Conservation (phyloP, 768 basidiomycete species). For the Lactarius psammicola region DNA sequence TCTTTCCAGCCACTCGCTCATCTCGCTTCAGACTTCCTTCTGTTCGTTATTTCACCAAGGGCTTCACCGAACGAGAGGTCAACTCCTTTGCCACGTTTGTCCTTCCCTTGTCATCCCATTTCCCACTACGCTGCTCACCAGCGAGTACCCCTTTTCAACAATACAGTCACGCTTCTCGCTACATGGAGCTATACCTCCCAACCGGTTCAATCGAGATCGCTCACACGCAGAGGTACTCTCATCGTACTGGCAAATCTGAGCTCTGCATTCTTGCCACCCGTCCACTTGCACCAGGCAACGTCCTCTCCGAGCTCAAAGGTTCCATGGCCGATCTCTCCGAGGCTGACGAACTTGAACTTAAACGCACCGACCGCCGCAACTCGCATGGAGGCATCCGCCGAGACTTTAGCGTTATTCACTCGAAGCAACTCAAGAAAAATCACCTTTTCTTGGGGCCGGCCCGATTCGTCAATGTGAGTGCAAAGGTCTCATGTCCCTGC, state of each 20-base stretch:
- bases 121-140: conserved; percentile 27
- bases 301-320: conserved; percentile 84
- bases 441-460: conserved; percentile 89
- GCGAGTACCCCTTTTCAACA: conserved; percentile 31
- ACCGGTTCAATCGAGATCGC: conserved; percentile 84
- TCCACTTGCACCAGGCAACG: conserved; percentile 59
- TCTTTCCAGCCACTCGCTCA: conserved; percentile 17
- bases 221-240: conserved; percentile 84
- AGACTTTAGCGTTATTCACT: conserved; percentile 91
- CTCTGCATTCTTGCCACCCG: conserved; percentile 85
- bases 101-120: conserved; percentile 31
- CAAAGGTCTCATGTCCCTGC: conserved; percentile 12
- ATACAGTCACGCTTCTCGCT: conserved; percentile 78
- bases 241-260: conserved; percentile 86
- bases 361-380: conserved; percentile 69
- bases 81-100: conserved; percentile 92
- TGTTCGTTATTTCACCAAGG: conserved; percentile 74
- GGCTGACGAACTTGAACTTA: conserved; percentile 83
- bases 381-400: conserved; percentile 64
- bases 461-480: conserved; percentile 86
- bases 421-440: conserved; percentile 88
- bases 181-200: conserved; percentile 84
- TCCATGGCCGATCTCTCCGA: conserved; percentile 87
- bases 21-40: conserved; percentile 54
- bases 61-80: conserved; percentile 78